Evolutionary conservation across 2,329 filamentous ascomycete species (phyloP), one percentile per base, ranked within the genome.

Genomic region (Cladosporium oxysporum): DNA sequence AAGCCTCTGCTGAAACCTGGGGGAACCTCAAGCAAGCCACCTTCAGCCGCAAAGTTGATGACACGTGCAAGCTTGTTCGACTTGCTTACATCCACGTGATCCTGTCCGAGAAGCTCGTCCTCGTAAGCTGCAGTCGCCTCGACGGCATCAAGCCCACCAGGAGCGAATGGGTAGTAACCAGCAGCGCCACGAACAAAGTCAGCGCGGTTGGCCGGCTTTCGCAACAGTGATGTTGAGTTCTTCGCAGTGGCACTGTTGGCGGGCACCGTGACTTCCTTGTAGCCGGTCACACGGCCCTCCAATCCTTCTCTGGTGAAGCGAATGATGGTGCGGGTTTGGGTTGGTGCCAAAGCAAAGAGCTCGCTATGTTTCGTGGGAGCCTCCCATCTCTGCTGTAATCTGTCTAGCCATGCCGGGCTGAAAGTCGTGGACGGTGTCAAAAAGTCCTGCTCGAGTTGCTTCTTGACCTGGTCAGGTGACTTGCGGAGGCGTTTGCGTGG

Each of bases 151-250:
- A 98, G 79, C 1, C 95, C 95, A 64, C 93, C 93, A 0, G 94
- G 94, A 0, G 93, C 90, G 79, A 98, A 97, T 0, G 94, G 94
- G 67, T 97, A 96, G 80, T 96, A 97, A 0, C 94, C 94, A 8
- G 93, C 92, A 41, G 91, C 93, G 16, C 95, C 95, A 68, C 94
- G 87, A 14, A 98, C 93, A 78, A 98, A 97, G 59, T 98, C 93
- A 33, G 91, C 92, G 68, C 91, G 87, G 66, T 88, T 89, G 16
- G 92, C 94, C 3, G 94, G 94, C 75, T 96, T 96, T 55, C 95
- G 87, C 18, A 91, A 82, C 49, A 97, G 83, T 5, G 93, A 97
- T 0, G 93, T 98, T 2, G 93, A 97, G 75, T 96, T 97, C 80
- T 97, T 99, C 58, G 93, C 94, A 18, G 91, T 97, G 18, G 91